phyloP scores from a whole-genome alignment of 106 monocot species.

The Allium fistulosum region DNA sequence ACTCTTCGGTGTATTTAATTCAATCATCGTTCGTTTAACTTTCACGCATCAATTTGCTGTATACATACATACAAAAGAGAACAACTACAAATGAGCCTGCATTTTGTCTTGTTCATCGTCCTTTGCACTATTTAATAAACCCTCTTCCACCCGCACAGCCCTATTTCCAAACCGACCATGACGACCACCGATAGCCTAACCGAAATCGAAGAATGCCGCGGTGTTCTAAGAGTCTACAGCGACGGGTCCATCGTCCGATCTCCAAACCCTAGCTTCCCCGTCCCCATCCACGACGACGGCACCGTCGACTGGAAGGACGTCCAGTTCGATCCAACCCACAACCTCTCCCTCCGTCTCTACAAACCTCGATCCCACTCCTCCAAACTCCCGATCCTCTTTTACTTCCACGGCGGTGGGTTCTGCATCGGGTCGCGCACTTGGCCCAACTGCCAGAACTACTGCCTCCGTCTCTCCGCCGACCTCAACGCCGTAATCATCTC shows the following conservation, averaged over 20 bases:
- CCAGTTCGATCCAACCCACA: conserved; percentile 23
- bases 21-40: too few relatives aligned
- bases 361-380: conserved; percentile 12
- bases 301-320: conserved; percentile 52
- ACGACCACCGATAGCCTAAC: conserved; percentile 2
- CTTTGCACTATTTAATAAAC: too few relatives aligned
- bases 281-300: conserved; percentile 52
- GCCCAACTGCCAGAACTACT: conserved; percentile 73
- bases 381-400: conserved; percentile 67
- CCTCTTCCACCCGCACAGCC: too few relatives aligned
- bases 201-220: conserved; percentile 52
- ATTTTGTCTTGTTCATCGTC: too few relatives aligned
- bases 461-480: conserved; percentile 51
- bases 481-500: conserved; percentile 46
- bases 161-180: background rate
- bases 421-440: conserved; percentile 82
- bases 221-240: conserved; percentile 54
- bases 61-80: too few relatives aligned
- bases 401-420: conserved; percentile 92
- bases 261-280: conserved; percentile 31
- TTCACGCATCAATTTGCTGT: too few relatives aligned
- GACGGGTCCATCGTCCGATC: conserved; percentile 60
- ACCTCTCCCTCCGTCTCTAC: conserved; percentile 63
- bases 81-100: too few relatives aligned
- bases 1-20: too few relatives aligned